Base-by-base conservation (phyloP, 371 early-diverging fungal species). In the Lichtheimia corymbifera region DNA sequence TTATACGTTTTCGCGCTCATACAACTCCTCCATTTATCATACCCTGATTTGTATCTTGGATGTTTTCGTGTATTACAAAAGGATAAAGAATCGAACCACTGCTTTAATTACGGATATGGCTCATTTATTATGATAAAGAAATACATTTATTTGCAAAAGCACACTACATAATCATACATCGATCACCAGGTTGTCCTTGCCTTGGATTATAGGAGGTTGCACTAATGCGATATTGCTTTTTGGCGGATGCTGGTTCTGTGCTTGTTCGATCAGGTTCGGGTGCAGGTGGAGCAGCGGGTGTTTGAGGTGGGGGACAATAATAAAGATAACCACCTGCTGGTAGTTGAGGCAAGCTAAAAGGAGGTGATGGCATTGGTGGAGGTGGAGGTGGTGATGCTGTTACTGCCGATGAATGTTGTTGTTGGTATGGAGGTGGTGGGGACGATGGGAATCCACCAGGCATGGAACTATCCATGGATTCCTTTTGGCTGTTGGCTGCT, bases 251-350 rank as follows among this genome's bases (percentile, higher is more conserved):
- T 15, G 24, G 14, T 27, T 45, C 57, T 44, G 57, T 18, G 15
- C 25, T 25, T 44, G 42, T 15, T 52, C 18, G 24, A 12, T 20
- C 52, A 14, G 52, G 27, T 6, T 20, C 24, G 0, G 20, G 57
- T 15, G 55, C 40, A 7, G 40, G 42, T 4, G 57, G 24, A 22
- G 57, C 20, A 27, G 43, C 45, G 24, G 22, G 54, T 54, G 15
- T n/a, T 27, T 13, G 35, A 6, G 27, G 43, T 25, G 57, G 57
- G 24, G 57, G 57, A 56, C 57, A 56, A 28, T 56, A 56, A 28
- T 56, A 56, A n/a, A 56, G 28, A 45, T 56, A 56, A 0, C 57
- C 57, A 27, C 57, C 57, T 15, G 57, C 57, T 24, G 57, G 57
- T 9, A 56, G 24, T 24, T 56, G 57, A 2, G 57, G 57, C 15